Percentiles rank a stretch among this genome's conserved stretches.
phyloP scores from a whole-genome alignment of 1,139 yeast genomes.

The Diutina neorugosa region DNA sequence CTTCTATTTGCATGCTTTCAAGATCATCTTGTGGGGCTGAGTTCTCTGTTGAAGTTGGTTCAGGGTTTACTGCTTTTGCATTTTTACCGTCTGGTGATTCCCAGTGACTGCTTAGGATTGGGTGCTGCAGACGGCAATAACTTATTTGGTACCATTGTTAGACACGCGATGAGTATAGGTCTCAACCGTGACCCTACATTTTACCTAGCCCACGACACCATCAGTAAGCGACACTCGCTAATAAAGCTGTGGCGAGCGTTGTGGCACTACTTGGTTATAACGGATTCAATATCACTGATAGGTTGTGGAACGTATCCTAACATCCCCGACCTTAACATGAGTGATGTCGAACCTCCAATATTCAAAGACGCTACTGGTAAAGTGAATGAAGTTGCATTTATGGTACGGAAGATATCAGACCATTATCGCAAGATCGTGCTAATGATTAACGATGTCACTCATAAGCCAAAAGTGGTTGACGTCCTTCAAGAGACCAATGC shows the following conservation, averaged over 20 bases:
- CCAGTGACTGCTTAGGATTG: slow-evolving; percentile 33
- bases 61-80: slow-evolving; percentile 19
- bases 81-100: slow-evolving; percentile 27
- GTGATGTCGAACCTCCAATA: slow-evolving; percentile 24
- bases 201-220: slow-evolving; percentile 20
- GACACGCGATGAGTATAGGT: slow-evolving; percentile 33
- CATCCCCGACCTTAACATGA: slow-evolving; percentile 15
- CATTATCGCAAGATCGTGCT: slow-evolving; percentile 21
- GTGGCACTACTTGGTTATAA: slow-evolving; percentile 21
- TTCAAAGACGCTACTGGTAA: neutral
- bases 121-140: slow-evolving; percentile 32
- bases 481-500: slow-evolving; percentile 25
- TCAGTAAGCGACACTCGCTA: slow-evolving; percentile 17
- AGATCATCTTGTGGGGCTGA: neutral
- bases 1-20: neutral
- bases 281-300: slow-evolving; percentile 24
- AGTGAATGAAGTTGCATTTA: slow-evolving; percentile 6
- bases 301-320: slow-evolving; percentile 23
- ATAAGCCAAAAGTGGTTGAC: slow-evolving; percentile 26
- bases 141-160: slow-evolving; percentile 24
- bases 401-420: slow-evolving; percentile 13
- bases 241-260: slow-evolving; percentile 25
- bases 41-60: slow-evolving; percentile 7
- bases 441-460: slow-evolving; percentile 18
- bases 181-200: slow-evolving; percentile 30